A percentile compares a stretch with the other conserved stretches of the same genome.
Evolutionary conservation across 2,329 filamentous ascomycete species (phyloP).

Genomic region (Exophiala xenobiotica): DNA sequence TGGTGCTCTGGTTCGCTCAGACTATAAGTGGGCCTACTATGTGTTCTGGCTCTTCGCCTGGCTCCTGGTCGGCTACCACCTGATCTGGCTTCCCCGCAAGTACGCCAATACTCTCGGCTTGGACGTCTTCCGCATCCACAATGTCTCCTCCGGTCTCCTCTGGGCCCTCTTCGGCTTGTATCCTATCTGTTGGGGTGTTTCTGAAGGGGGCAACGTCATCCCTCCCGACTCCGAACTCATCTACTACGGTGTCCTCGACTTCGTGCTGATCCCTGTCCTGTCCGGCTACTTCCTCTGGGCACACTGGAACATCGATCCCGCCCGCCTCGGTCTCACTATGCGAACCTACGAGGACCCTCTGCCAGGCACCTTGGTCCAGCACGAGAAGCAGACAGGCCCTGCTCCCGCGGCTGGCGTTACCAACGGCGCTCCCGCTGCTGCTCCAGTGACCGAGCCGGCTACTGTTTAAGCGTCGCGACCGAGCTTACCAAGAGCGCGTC

Average conservation of each 20-base stretch:
- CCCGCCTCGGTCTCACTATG: constrained; percentile 13
- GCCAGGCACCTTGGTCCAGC: neutral
- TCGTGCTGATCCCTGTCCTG: constrained; percentile 10
- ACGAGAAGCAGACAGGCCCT: neutral
- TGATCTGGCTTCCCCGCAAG: constrained; percentile 55
- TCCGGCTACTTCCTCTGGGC: constrained; percentile 7
- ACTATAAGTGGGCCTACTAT: constrained; percentile 62
- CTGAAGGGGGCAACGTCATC: constrained; percentile 64
- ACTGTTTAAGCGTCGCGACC: neutral
- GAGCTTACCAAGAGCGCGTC: too few species aligned
- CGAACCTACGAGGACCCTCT: constrained; percentile 2
- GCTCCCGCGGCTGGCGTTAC: neutral
- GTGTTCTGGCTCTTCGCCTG: constrained; percentile 55
- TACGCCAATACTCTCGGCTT: constrained; percentile 56
- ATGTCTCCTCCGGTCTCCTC: constrained; percentile 50
- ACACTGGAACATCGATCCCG: constrained; percentile 22
- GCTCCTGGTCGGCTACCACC: constrained; percentile 59
- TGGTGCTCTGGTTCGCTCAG: constrained; percentile 60
- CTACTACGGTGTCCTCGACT: constrained; percentile 25
- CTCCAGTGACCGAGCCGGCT: neutral
- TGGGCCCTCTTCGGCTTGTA: constrained; percentile 66
- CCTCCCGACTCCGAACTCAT: constrained; percentile 50
- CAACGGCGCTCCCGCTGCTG: neutral
- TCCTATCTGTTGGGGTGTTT: constrained; percentile 62
- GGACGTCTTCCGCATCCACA: constrained; percentile 54